Evolutionary conservation across 768 basidiomycete genomes (phyloP), one percentile per base, ranked within the genome.

Genomic region (Lepiota subincarnata): DNA sequence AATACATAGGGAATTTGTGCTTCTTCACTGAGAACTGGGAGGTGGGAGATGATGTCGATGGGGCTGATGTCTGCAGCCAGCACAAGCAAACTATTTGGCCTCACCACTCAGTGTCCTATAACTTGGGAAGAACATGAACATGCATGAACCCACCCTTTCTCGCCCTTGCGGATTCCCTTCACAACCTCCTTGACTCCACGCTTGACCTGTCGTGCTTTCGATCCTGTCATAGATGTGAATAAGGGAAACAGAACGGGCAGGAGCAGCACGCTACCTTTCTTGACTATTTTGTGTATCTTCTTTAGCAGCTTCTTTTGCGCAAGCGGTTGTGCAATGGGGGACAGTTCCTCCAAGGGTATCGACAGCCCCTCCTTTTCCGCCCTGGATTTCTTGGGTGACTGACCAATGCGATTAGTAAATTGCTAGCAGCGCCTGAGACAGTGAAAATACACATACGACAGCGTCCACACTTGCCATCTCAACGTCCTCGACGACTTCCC

Each of bases 101-200:
- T 20, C n/a, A 31, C 26, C n/a, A 31, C 26, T 24, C 22, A 42
- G 56, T 39, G 43, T 52, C 50, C 11, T 36, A 46, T 7, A 55
- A n/a, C n/a, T n/a, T 20, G 16, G 19, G 28, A 41, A 39, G 35
- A 44, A 10, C 40, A 31, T 61, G 12, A 11, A 31, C 39, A 43
- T 31, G 31, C 43, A 42, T 40, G 14, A n/a, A 74, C 86, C 56
- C 62, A 87, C 92, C 97, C 97, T 76, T 90, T 93, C 69, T 98
- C 96, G 55, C 95, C 95, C 67, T 99, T 99, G 50, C 95, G 81
- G 38, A 99, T 88, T 2, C 92, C 92, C 70, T 99, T 99, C 40
- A 97, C 93, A 31, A 99, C 92, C 70, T 99, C 97, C 71, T 98
- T 98, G 44, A 99, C 96, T 37, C 97, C 97, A 41, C 97, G 83